These are phyloP conservation scores for Heteromeles arbutifolia DNA, from an alignment of 306 rosid genomes.

Conservation along the genomic window DNA sequence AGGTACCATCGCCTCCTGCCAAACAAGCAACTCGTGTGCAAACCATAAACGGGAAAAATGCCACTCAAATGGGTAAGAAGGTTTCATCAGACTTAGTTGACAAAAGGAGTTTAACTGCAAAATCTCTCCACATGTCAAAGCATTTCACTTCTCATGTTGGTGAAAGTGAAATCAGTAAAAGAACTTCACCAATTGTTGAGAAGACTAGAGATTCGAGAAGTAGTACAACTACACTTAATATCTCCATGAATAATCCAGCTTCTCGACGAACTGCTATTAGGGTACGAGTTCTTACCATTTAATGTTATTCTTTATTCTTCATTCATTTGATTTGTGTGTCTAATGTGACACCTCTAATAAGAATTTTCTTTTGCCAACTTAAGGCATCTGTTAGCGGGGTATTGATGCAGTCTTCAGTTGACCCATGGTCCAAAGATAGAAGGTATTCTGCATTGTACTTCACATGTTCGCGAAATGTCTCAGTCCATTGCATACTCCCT, in stretches of 20 bases:
- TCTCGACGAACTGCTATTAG: slow-evolving; percentile 20
- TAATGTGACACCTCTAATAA: neutral
- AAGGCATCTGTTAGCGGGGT: slow-evolving; percentile 48
- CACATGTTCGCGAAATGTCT: neutral
- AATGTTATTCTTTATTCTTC: neutral
- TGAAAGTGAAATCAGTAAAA: slow-evolving; percentile 40
- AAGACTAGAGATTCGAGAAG: slow-evolving; percentile 27
- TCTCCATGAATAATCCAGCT: slow-evolving; percentile 23
- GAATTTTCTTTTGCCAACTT: slow-evolving; percentile 4
- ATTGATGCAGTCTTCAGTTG: slow-evolving; percentile 34
- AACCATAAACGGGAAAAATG: slow-evolving; percentile 9
- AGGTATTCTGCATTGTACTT: slow-evolving; percentile 41
- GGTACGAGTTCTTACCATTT: slow-evolving; percentile 28
- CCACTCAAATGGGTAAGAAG: slow-evolving; percentile 35
- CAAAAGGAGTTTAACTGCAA: slow-evolving; percentile 26
- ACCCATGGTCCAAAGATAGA: slow-evolving; percentile 33
- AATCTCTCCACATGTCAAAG: slow-evolving; percentile 48
- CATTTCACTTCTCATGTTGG: slow-evolving; percentile 30
- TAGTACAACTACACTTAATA: slow-evolving; percentile 12
- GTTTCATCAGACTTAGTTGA: slow-evolving; percentile 24
- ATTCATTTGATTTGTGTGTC: neutral
- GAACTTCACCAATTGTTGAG: slow-evolving; percentile 21
- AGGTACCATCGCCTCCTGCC: slow-evolving; percentile 21
- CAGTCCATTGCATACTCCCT: neutral
- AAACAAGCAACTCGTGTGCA: slow-evolving; percentile 23